phyloP scores from a whole-genome alignment of 306 rosid genomes.

The Inga laurina region DNA sequence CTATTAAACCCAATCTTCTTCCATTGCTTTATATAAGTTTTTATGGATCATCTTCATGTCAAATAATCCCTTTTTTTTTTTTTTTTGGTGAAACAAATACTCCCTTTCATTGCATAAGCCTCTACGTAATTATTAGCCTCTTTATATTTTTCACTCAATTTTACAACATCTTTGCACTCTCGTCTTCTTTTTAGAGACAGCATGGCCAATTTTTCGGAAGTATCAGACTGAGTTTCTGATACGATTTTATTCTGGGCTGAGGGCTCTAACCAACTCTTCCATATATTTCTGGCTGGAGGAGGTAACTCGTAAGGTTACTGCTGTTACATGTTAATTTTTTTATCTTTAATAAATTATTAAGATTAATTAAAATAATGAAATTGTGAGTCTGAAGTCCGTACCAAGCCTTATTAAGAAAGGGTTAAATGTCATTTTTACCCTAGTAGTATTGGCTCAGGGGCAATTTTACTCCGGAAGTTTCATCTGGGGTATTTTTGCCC shows the following conservation, averaged over 20 bases:
- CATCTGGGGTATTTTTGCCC: too few relatives aligned
- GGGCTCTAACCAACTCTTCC: neutral
- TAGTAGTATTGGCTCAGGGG: too few relatives aligned
- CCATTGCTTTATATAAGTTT: slow-evolving; percentile 21
- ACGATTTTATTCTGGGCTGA: neutral
- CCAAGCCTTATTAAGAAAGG: neutral
- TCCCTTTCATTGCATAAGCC: slow-evolving; percentile 18
- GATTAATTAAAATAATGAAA: neutral
- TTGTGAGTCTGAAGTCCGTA: neutral
- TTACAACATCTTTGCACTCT: too few relatives aligned
- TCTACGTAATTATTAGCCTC: neutral
- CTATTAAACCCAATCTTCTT: slow-evolving; percentile 32
- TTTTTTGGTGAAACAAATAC: neutral
- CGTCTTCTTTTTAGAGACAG: neutral
- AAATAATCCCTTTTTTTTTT: neutral
- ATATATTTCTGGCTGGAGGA: too few relatives aligned
- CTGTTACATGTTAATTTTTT: too few relatives aligned
- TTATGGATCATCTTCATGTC: slow-evolving; percentile 1
- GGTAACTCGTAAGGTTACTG: too few relatives aligned
- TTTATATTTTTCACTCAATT: neutral
- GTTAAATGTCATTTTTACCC: too few relatives aligned
- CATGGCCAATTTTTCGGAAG: neutral
- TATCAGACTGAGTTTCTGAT: neutral
- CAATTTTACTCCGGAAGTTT: too few relatives aligned
- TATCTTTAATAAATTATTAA: too few relatives aligned